Percentiles rank a stretch among this genome's conserved stretches.
phyloP scores from a whole-genome alignment of 2,329 filamentous ascomycete genomes.

The Colletotrichum zoysiae region DNA sequence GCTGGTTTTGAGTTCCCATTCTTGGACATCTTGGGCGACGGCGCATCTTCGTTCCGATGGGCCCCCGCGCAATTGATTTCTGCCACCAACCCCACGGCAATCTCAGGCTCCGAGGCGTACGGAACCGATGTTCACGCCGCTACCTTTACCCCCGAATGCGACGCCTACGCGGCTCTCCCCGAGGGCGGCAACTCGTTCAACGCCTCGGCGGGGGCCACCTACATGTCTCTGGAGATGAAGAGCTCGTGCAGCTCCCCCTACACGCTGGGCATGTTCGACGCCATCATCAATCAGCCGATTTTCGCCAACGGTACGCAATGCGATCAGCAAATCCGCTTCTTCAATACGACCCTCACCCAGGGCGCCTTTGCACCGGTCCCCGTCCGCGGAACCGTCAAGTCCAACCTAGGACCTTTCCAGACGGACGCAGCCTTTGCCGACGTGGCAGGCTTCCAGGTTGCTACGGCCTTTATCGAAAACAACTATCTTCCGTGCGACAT shows the following conservation, averaged over 20 bases:
- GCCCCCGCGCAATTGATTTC: conserved; percentile 61
- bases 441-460: conserved; percentile 39
- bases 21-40: conserved; percentile 64
- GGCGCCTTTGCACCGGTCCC: conserved; percentile 46
- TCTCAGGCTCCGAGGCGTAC: conserved; percentile 60
- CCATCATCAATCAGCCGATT: conserved; percentile 67
- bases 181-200: conserved; percentile 42
- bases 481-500: conserved; percentile 43
- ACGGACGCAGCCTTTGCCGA: conserved; percentile 16
- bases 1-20: conserved; percentile 68
- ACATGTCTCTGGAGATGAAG: conserved; percentile 42
- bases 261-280: conserved; percentile 59
- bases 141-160: conserved; percentile 60
- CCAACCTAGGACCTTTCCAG: conserved; percentile 47
- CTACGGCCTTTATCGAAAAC: conserved; percentile 43
- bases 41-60: conserved; percentile 65
- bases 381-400: conserved; percentile 45
- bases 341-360: conserved; percentile 58
- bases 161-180: conserved; percentile 58
- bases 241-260: conserved; percentile 47
- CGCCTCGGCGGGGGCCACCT: conserved; percentile 32
- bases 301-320: conserved; percentile 57
- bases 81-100: conserved; percentile 55
- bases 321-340: conserved; percentile 59
- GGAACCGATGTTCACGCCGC: conserved; percentile 58